phyloP scores from a whole-genome alignment of 139 green algal species.

The Prasinococcaceae sp. region DNA sequence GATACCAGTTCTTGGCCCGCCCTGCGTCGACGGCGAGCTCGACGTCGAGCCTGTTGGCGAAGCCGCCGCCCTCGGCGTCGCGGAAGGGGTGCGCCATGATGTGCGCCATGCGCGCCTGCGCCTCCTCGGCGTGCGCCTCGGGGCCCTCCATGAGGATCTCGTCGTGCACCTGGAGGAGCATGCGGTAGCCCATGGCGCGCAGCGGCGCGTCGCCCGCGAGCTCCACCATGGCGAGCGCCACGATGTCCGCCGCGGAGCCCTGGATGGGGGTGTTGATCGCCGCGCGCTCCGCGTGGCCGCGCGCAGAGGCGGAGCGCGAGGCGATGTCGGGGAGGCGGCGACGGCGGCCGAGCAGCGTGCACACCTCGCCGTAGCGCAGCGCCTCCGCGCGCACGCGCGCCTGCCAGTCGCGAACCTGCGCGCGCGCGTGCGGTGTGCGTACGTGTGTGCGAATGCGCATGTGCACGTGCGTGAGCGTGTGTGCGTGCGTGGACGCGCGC shows the following conservation, averaged over 20 bases:
- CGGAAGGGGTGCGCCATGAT: slow-evolving; percentile 85
- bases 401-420: slow-evolving; percentile 78
- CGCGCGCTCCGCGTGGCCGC: slow-evolving; percentile 45
- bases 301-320: slow-evolving; percentile 9
- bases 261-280: slow-evolving; percentile 98
- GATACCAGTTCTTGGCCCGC: slow-evolving; percentile 81
- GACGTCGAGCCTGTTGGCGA: slow-evolving; percentile 50
- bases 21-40: slow-evolving; percentile 80
- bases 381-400: slow-evolving; percentile 35
- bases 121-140: slow-evolving; percentile 45
- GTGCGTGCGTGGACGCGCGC: too few species aligned
- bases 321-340: slow-evolving; percentile 53
- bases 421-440: too few species aligned
- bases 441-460: too few species aligned
- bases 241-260: slow-evolving; percentile 85
- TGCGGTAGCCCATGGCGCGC: slow-evolving; percentile 56
- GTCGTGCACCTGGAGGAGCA: slow-evolving; percentile 91
- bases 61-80: slow-evolving; percentile 10
- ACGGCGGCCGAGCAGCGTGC: slow-evolving; percentile 68
- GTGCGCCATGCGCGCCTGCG: slow-evolving; percentile 48
- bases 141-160: slow-evolving; percentile 96
- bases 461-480: too few species aligned
- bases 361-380: slow-evolving; percentile 1
- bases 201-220: slow-evolving; percentile 51
- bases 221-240: slow-evolving; percentile 78